A percentile compares a stretch with the other conserved stretches of the same genome.
phyloP scores from a whole-genome alignment of 345 rosid genomes.

The Lepidium aucheri region DNA sequence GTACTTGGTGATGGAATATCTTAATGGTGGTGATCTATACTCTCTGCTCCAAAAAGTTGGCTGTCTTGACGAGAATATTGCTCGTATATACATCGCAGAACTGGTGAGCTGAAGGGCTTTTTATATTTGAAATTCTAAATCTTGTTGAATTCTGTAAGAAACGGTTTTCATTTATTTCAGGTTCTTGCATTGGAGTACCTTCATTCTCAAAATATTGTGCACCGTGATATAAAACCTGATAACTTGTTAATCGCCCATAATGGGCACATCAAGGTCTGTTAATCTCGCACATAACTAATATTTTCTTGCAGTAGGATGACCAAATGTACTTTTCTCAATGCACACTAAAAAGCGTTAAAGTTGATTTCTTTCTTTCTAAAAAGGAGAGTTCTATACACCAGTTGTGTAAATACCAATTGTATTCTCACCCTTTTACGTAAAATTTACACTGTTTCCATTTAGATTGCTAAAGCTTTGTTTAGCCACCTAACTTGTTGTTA shows the following conservation, averaged over 20 bases:
- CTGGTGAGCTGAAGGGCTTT: conserved; percentile 44
- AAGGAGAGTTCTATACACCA: neutral
- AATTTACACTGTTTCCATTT: neutral
- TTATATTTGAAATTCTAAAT: neutral
- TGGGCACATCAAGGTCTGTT: conserved; percentile 80
- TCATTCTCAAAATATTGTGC: conserved; percentile 70
- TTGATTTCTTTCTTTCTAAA: neutral
- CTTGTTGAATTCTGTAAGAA: neutral
- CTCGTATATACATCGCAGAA: conserved; percentile 77
- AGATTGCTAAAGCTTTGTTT: neutral
- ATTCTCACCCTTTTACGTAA: neutral
- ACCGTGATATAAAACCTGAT: conserved; percentile 84
- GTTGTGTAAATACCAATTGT: neutral
- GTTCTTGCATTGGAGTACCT: conserved; percentile 88
- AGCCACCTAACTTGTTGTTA: conserved; percentile 18
- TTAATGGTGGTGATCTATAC: conserved; percentile 78
- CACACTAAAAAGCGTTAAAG: neutral
- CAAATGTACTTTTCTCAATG: neutral
- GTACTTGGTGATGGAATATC: conserved; percentile 89
- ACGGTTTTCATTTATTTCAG: conserved; percentile 32
- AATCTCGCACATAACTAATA: conserved; percentile 4
- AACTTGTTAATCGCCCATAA: conserved; percentile 73
- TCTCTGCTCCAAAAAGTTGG: conserved; percentile 73
- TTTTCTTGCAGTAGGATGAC: neutral
- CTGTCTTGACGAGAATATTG: conserved; percentile 69